Percentiles rank a stretch among this genome's conserved stretches.
phyloP scores from a whole-genome alignment of 768 basidiomycete species.

The Terana coerulea region DNA sequence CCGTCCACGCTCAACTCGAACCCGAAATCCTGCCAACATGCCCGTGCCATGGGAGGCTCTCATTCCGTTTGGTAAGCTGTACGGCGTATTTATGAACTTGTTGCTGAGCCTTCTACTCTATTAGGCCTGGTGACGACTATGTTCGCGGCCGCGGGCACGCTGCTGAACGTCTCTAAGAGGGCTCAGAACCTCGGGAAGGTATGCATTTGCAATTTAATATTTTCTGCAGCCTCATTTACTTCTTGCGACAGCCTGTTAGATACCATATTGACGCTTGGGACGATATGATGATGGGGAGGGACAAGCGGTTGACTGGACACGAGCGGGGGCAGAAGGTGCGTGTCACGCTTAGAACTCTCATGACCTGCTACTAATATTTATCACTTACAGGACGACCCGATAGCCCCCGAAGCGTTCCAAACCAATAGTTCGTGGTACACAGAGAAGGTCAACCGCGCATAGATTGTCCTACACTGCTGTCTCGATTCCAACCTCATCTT shows the following conservation, averaged over 20 bases:
- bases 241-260: slow-evolving; percentile 35
- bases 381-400: slow-evolving; percentile 52
- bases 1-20: slow-evolving; percentile 1
- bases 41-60: slow-evolving; percentile 97
- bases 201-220: neutral
- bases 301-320: slow-evolving; percentile 84
- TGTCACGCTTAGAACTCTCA: slow-evolving; percentile 14
- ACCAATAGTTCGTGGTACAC: slow-evolving; percentile 76
- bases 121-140: slow-evolving; percentile 79
- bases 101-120: neutral
- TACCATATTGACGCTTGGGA: slow-evolving; percentile 91
- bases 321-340: slow-evolving; percentile 81
- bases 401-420: slow-evolving; percentile 65
- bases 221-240: neutral
- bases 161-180: slow-evolving; percentile 72
- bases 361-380: neutral
- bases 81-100: neutral
- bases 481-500: neutral
- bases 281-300: slow-evolving; percentile 93
- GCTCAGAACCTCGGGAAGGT: slow-evolving; percentile 93
- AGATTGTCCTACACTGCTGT: slow-evolving; percentile 7
- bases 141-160: slow-evolving; percentile 90
- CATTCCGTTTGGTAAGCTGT: slow-evolving; percentile 81
- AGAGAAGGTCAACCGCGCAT: slow-evolving; percentile 38
- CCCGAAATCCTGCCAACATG: slow-evolving; percentile 45